phyloP scores from a whole-genome alignment of 805 yeast genomes.

The Jamesozyma piceae region DNA sequence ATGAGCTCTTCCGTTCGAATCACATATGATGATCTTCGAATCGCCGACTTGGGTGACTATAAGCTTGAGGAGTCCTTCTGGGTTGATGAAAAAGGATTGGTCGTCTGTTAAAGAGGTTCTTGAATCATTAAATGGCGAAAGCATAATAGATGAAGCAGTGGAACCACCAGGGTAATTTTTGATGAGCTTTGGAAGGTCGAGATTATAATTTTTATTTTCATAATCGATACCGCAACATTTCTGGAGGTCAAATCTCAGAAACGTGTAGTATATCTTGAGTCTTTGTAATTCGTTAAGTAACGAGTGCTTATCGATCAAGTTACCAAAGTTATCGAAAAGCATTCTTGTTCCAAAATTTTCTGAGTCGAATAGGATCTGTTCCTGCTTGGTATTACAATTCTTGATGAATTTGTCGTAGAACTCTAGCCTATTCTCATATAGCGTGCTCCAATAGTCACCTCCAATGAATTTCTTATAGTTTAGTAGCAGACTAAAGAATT shows the following conservation, averaged over 20 bases:
- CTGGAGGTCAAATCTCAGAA: conserved; percentile 25
- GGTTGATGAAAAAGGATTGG: conserved; percentile 38
- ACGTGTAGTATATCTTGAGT: conserved; percentile 23
- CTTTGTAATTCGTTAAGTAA: conserved; percentile 27
- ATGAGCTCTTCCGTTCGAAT: conserved; percentile 68
- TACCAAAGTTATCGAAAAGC: conserved; percentile 31
- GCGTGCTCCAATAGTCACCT: conserved; percentile 76
- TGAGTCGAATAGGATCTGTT: conserved; percentile 23
- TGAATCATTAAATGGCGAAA: conserved; percentile 26
- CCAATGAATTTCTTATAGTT: conserved; percentile 55
- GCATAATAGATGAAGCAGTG: conserved; percentile 58
- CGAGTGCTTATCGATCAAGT: conserved; percentile 29
- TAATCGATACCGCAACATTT: conserved; percentile 19
- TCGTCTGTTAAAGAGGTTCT: conserved; percentile 10
- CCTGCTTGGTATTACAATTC: conserved; percentile 30
- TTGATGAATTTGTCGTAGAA: conserved; percentile 30
- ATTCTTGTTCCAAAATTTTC: conserved; percentile 24
- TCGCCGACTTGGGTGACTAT: conserved; percentile 90
- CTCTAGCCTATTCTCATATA: conserved; percentile 41
- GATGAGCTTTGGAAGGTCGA: conserved; percentile 15
- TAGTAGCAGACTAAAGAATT: conserved; percentile 37
- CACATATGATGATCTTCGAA: conserved; percentile 79
- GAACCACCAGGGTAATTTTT: conserved; percentile 46
- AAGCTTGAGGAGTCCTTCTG: conserved; percentile 55
- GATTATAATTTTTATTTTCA: not conserved